Percentiles rank a stretch among this genome's conserved stretches.
These are phyloP conservation scores for Aspergillus hancockii DNA, from an alignment of 495 filamentous ascomycete genomes.

Conservation along the genomic window DNA sequence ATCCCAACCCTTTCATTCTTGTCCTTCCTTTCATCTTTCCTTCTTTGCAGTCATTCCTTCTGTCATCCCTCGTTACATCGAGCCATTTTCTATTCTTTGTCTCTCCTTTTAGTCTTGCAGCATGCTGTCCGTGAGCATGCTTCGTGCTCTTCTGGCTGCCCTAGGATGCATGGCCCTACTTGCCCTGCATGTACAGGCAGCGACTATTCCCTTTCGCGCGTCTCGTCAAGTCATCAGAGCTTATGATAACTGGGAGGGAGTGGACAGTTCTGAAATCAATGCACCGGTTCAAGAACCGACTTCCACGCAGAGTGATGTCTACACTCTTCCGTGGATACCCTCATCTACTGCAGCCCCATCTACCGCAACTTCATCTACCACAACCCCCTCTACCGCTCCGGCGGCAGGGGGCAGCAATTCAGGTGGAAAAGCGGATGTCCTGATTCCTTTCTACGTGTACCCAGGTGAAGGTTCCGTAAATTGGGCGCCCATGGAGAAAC, in stretches of 20 bases:
- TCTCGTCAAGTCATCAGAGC: background rate
- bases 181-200: background rate
- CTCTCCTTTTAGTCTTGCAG: background rate
- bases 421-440: conserved; percentile 12
- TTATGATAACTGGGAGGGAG: background rate
- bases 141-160: background rate
- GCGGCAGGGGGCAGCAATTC: background rate
- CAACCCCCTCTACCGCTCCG: background rate
- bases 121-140: background rate
- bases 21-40: background rate
- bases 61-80: background rate
- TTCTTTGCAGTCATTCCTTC: conserved; percentile 4
- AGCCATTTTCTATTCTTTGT: background rate
- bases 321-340: too few relatives aligned
- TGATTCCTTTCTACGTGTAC: conserved; percentile 44
- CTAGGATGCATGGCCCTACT: background rate
- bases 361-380: too few relatives aligned
- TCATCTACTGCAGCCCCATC: background rate
- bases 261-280: background rate
- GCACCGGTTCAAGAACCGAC: too few relatives aligned
- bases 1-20: background rate
- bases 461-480: conserved; percentile 26
- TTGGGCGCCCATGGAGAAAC: conserved; percentile 36
- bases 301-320: too few relatives aligned
- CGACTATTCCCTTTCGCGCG: background rate